Conservation (phyloP, 1,139 yeast genomes). For the Pichia sp. region DNA sequence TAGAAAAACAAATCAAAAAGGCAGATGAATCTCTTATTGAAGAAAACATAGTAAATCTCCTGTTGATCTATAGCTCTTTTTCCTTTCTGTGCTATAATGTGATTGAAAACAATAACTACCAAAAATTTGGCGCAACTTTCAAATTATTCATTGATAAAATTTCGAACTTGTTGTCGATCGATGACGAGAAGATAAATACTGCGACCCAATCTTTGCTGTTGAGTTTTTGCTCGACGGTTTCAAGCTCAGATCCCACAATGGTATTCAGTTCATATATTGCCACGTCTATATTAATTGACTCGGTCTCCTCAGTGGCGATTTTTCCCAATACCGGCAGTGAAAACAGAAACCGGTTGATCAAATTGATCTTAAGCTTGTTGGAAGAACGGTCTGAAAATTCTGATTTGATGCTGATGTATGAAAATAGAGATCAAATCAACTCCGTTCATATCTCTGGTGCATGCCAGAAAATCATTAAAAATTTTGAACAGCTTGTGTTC, state of each 20-base stretch:
- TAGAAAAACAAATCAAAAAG: conserved; percentile 1
- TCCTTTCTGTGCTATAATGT: conserved; percentile 19
- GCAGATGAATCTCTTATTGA: conserved; percentile 1
- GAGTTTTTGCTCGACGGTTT: conserved; percentile 18
- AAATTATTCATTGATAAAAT: conserved; percentile 17
- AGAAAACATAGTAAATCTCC: conserved; percentile 16
- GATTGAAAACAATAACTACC: conserved; percentile 3
- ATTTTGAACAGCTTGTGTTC: conserved; percentile 20
- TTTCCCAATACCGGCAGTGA: conserved; percentile 10
- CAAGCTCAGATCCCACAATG: conserved; percentile 8
- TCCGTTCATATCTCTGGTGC: conserved; percentile 14
- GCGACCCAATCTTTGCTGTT: conserved; percentile 16
- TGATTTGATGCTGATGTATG: conserved; percentile 7
- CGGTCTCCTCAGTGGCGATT: conserved; percentile 17
- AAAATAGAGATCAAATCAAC: conserved; percentile 3
- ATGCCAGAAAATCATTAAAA: conserved; percentile 17
- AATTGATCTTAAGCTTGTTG: conserved; percentile 14
- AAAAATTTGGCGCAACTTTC: conserved; percentile 15
- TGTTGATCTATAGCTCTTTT: conserved; percentile 15
- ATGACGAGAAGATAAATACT: conserved; percentile 13
- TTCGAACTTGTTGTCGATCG: conserved; percentile 12
- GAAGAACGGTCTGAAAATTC: conserved; percentile 14
- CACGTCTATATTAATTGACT: conserved; percentile 17
- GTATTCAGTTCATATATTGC: conserved; percentile 18
- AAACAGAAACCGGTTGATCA: conserved; percentile 16